A percentile compares a stretch with the other conserved stretches of the same genome.
phyloP scores from a whole-genome alignment of 208 protist species.

The Acanthamoeba quina region DNA sequence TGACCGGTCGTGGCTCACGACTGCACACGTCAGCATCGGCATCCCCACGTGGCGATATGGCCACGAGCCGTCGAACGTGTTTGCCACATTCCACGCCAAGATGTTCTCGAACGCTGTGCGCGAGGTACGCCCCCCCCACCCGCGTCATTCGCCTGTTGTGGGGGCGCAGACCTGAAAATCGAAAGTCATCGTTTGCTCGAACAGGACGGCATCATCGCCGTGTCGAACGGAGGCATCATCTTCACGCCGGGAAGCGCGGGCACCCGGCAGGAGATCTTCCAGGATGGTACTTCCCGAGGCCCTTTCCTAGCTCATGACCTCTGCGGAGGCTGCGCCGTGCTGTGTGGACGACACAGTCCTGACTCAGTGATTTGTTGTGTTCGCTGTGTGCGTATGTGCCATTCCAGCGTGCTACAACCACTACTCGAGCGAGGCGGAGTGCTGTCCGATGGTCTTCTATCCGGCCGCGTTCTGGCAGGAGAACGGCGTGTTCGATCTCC shows the following conservation, averaged over 20 bases:
- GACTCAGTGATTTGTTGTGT: neutral
- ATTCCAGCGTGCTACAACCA: conserved; percentile 70
- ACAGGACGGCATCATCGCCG: conserved; percentile 59
- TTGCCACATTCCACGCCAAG: conserved; percentile 64
- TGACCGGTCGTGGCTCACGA: too few species aligned
- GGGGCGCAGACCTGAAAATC: too few species aligned
- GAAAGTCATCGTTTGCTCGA: too few species aligned
- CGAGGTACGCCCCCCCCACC: neutral
- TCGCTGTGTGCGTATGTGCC: too few species aligned
- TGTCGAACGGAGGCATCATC: conserved; percentile 66
- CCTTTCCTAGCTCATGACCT: too few species aligned
- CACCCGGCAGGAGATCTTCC: conserved; percentile 69
- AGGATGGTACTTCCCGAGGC: conserved; percentile 59
- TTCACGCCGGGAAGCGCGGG: conserved; percentile 63
- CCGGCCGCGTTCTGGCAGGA: conserved; percentile 8
- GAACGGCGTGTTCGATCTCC: conserved; percentile 52
- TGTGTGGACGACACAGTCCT: too few species aligned
- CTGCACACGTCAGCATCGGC: conserved; percentile 55
- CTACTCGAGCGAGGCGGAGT: conserved; percentile 29
- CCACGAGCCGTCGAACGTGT: conserved; percentile 66
- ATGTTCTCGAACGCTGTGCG: conserved; percentile 65
- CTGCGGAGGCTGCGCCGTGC: too few species aligned
- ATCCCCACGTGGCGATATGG: conserved; percentile 66
- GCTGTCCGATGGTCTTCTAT: conserved; percentile 66
- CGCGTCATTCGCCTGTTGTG: too few species aligned